Conservation (phyloP, 805 yeast species). For the Starmera amethionina region DNA sequence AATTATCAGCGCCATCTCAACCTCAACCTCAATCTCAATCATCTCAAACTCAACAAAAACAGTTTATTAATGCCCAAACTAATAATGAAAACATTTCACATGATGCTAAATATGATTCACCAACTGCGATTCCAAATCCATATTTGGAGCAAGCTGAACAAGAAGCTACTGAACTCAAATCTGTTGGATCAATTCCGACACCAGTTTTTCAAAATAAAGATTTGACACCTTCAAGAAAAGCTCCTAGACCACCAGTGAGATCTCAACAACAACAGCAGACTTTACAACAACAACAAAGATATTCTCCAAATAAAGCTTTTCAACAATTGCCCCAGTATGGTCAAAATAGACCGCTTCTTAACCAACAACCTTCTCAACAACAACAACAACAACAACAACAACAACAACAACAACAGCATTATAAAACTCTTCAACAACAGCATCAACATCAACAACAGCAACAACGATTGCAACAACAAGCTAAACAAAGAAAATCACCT, state of each 20-base stretch:
- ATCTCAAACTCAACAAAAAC: not conserved
- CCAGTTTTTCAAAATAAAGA: constrained; percentile 4
- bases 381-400: constrained; percentile 20
- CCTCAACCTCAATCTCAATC: not conserved
- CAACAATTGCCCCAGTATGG: constrained; percentile 1
- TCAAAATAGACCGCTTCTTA: constrained; percentile 1
- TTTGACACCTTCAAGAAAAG: constrained; percentile 16
- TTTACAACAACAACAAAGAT: constrained; percentile 6
- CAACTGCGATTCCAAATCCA: constrained; percentile 15
- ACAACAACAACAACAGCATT: constrained; percentile 6
- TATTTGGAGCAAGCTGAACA: constrained; percentile 6
- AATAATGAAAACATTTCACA: too few species aligned
- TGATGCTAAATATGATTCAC: constrained; percentile 1
- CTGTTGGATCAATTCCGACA: constrained; percentile 1
- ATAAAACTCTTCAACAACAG: constrained; percentile 6
- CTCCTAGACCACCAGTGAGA: constrained; percentile 21
- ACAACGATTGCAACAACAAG: not conserved
- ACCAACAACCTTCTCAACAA: constrained; percentile 7
- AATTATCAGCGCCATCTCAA: not conserved
- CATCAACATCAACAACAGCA: constrained; percentile 8
- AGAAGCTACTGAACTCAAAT: not conserved
- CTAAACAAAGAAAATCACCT: constrained; percentile 5
- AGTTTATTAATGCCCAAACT: not conserved
- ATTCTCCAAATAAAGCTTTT: constrained; percentile 13
- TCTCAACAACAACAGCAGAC: constrained; percentile 13